Evolutionary conservation across 192 early-diverging fungal genomes (phyloP).

Genomic region (Coemansia sp.): DNA sequence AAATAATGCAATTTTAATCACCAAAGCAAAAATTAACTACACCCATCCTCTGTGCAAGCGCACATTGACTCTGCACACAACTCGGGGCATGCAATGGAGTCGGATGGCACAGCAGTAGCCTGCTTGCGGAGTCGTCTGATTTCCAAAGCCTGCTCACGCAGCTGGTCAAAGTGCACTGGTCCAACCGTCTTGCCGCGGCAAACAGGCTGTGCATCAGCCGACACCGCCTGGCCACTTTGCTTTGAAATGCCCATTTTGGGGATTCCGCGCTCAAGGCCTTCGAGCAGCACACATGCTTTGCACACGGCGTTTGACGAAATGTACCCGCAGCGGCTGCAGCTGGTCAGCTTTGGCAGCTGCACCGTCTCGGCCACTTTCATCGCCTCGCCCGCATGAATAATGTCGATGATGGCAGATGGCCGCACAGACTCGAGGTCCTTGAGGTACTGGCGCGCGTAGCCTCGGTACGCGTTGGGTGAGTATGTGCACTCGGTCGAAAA

Average conservation of each 20-base stretch:
- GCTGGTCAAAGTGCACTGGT: constrained; percentile 44
- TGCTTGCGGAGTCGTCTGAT: constrained; percentile 21
- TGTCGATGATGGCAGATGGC: constrained; percentile 88
- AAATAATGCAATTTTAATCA: no score
- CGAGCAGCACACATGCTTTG: constrained; percentile 92
- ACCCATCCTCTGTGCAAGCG: neutral
- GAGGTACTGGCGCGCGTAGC: constrained; percentile 89
- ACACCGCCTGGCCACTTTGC: constrained; percentile 7
- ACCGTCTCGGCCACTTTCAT: constrained; percentile 68
- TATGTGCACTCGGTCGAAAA: constrained; percentile 99
- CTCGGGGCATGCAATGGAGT: neutral
- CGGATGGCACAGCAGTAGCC: neutral
- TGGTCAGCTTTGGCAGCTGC: constrained; percentile 62
- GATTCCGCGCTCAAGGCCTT: constrained; percentile 87
- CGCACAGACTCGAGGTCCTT: constrained; percentile 93
- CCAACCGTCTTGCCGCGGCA: constrained; percentile 16
- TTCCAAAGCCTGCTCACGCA: constrained; percentile 31
- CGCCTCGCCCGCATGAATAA: constrained; percentile 93
- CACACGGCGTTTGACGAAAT: constrained; percentile 89
- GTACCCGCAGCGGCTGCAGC: constrained; percentile 90
- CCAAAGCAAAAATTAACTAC: neutral
- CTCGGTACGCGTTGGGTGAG: constrained; percentile 95
- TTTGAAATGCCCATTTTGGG: constrained; percentile 67
- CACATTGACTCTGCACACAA: neutral
- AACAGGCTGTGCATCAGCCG: neutral